Percentiles rank a stretch among this genome's conserved stretches.
Evolutionary conservation across 352 stramenopile species (phyloP).

Genomic region (Phytophthora cajani): DNA sequence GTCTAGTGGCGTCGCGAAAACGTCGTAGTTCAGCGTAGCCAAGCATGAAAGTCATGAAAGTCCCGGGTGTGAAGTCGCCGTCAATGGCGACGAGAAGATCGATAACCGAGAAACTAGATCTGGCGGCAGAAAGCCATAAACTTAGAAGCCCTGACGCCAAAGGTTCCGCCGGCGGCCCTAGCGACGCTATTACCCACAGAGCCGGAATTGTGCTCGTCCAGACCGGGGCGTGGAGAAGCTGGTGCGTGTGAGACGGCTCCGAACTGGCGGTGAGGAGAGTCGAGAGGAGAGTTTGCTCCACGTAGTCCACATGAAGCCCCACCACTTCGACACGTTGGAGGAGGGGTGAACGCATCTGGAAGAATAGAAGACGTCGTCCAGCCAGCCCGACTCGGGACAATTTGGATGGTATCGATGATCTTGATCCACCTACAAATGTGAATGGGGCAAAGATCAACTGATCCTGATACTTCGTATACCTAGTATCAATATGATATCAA

Average conservation of each 20-base stretch:
- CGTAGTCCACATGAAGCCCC: too few species aligned
- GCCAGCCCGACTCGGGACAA: too few species aligned
- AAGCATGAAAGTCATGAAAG: neutral
- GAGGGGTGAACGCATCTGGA: too few species aligned
- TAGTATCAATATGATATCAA: slow-evolving; percentile 1
- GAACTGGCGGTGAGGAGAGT: too few species aligned
- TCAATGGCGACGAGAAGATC: neutral
- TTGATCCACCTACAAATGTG: neutral
- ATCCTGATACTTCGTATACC: neutral
- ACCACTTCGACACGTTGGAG: too few species aligned
- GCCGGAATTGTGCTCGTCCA: neutral
- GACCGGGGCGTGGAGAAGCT: neutral
- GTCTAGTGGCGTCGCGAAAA: neutral
- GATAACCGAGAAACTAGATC: neutral
- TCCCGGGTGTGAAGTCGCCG: neutral
- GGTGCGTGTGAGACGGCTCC: neutral
- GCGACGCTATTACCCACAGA: neutral
- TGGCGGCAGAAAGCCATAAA: neutral
- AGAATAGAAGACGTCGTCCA: too few species aligned
- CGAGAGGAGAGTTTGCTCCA: too few species aligned
- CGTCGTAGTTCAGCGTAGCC: neutral
- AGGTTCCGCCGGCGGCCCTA: neutral
- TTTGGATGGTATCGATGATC: neutral
- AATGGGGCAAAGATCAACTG: neutral
- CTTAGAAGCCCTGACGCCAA: neutral